Base-by-base conservation (phyloP, 331 rosid species). In the Cydonia oblonga region DNA sequence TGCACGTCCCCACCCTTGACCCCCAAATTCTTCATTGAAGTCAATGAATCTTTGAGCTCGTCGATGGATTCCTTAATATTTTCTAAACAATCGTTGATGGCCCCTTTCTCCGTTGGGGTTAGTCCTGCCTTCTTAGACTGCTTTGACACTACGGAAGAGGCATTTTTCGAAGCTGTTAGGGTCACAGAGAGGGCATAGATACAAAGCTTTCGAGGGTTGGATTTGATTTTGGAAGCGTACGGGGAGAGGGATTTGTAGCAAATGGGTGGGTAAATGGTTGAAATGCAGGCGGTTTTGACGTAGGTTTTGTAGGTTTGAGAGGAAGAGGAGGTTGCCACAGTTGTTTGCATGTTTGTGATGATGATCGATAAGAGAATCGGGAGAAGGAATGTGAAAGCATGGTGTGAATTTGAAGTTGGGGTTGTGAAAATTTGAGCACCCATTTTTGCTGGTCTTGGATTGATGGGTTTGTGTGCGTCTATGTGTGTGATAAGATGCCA, bases 181-280 rank as follows among this genome's bases (percentile, higher is more conserved):
- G 91, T 79, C 3, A 83, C 66, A 7, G 77, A 56, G 68, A 86
- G 64, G 24, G 91, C 82, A 7, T 60, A 23, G 12, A 66, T 75
- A 61, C 92, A 85, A 0, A 90, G 83, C 14, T 68, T 78, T 5
- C 80, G 18, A 2, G 83, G 87, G 51, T 79, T 64, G 6, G 38
- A 71, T 76, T 80, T 60, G 72, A 87, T 79, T 68, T 71, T 75
- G 26, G 77, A 70, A 28, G 92, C 83, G 38, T 83, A 80, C 1
- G 80, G 75, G 7, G 58, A 64, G n/a, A 90, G 73, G 5, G 79
- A 70, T 10, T 72, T 24, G 80, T 78, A 77, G 76, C 95, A 88
- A 4, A 80, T 52, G 12, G 72, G 40, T 1, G 92, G 84, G 56
- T 83, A 85, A 4, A 86, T 84, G 20, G 86, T 73, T 62, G 83